Evolutionary conservation across 2,329 filamentous ascomycete genomes (phyloP).

Genomic region (Orbilia ellipsospora): DNA sequence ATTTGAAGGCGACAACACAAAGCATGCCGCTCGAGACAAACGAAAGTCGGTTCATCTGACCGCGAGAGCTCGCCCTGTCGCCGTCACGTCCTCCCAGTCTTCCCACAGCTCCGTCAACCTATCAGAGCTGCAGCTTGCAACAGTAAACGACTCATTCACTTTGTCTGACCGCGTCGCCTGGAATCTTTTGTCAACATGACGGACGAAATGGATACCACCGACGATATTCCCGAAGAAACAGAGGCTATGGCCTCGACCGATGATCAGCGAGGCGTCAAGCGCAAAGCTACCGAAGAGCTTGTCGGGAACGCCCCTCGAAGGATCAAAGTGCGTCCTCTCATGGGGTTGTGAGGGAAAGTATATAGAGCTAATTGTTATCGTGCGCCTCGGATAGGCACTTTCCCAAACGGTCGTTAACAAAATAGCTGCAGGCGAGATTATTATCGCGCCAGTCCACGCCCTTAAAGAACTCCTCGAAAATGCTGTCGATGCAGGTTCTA

Average conservation of each 20-base stretch:
- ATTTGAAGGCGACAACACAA: slow-evolving; percentile 35
- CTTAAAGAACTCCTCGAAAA: slow-evolving; percentile 98
- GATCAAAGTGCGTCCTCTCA: slow-evolving; percentile 40
- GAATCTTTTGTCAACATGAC: slow-evolving; percentile 29
- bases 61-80: slow-evolving; percentile 19
- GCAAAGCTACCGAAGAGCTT: slow-evolving; percentile 48
- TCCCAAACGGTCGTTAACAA: slow-evolving; percentile 97
- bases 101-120: slow-evolving; percentile 1
- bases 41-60: slow-evolving; percentile 50
- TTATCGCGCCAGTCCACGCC: slow-evolving; percentile 94
- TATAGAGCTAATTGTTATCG: slow-evolving; percentile 10
- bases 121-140: slow-evolving; percentile 33
- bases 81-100: slow-evolving; percentile 37
- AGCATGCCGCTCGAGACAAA: slow-evolving; percentile 16
- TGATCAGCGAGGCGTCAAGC: slow-evolving; percentile 40
- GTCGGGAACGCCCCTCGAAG: slow-evolving; percentile 40
- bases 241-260: slow-evolving; percentile 32
- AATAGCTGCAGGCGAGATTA: slow-evolving; percentile 97
- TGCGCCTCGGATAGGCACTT: slow-evolving; percentile 72
- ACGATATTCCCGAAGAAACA: slow-evolving; percentile 15
- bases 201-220: slow-evolving; percentile 50
- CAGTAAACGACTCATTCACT: slow-evolving; percentile 4
- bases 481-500: slow-evolving; percentile 95
- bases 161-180: not conserved
- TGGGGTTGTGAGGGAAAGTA: not conserved